Evolutionary conservation across 2,329 filamentous ascomycete genomes (phyloP), one percentile per base, ranked within the genome.

Genomic region (Paecilomyces dactylethromorphus): DNA sequence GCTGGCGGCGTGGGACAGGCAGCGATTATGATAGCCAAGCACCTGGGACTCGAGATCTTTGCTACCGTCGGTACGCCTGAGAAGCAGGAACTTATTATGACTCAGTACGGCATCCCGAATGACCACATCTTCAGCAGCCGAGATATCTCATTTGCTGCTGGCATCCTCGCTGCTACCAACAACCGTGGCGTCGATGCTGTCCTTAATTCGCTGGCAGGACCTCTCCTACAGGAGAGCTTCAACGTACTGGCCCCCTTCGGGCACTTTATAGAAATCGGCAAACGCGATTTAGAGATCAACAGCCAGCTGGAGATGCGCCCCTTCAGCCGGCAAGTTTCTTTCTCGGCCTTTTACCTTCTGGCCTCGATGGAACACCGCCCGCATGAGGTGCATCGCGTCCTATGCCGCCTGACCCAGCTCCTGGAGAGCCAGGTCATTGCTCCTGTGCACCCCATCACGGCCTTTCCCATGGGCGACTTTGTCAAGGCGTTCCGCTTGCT

Each of bases 181-280:
- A 56, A 52, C 2, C 50, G 21, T 8, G 56, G 58, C 6, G 53
- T 60, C n/a, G 50, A 61, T 58, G 35, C 60, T 2, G 58, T 61
- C 22, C 24, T 64, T 21, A 64, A 63, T 51, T 58, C 55, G 10
- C 49, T 60, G 26, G 15, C 60, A 0, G 63, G 60, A 8, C 50
- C 56, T 29, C 33, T 57, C 4, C 55, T 64, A 7, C 31, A 52
- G 15, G 60, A 57, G 12, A 58, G 56, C n/a, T 64, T 55, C 57
- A 21, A 33, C 1, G 56, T 45, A 22, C 29, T 60, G 1, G 55
- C 53, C 57, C 60, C 65, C 5, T 78, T 75, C 35, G 79, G 78
- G 0, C 71, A 63, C 3, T 74, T 82, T 68, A 61, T 81, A 0
- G 78, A 81, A 55, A 74, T 81, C 24, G 77, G 76, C 8, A 77